Evolutionary conservation across 768 basidiomycete species (phyloP).

Genomic region (Trametes coccinea): DNA sequence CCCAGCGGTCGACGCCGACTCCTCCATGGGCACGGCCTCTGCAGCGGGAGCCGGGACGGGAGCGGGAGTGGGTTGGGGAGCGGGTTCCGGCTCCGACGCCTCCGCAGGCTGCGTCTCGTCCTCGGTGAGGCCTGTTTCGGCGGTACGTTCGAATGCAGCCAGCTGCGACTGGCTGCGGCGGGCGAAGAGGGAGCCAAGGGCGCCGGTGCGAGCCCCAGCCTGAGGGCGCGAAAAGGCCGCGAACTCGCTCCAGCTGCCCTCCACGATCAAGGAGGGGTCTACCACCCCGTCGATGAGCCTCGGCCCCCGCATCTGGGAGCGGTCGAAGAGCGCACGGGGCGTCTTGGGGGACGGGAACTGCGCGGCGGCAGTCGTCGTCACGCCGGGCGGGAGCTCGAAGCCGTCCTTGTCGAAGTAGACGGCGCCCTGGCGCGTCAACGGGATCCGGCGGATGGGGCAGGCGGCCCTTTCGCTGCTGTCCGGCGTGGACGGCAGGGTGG

Average conservation of each 20-base stretch:
- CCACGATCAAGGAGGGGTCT: neutral
- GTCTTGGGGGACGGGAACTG: conserved; percentile 1
- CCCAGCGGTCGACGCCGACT: neutral
- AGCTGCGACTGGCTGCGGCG: conserved; percentile 5
- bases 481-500: neutral
- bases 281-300: neutral
- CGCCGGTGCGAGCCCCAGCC: neutral
- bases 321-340: neutral
- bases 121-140: neutral
- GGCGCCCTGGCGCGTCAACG: neutral
- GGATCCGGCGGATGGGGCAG: neutral
- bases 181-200: conserved; percentile 1
- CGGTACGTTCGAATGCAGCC: neutral
- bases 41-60: neutral
- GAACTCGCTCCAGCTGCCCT: neutral
- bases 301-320: neutral
- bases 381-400: neutral
- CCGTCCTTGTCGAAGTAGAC: conserved; percentile 13
- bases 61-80: too few relatives aligned
- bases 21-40: neutral
- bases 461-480: neutral
- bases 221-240: neutral
- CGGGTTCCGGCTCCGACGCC: too few relatives aligned
- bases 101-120: neutral
- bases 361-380: neutral